Evolutionary conservation across 208 protist species (phyloP), one percentile per base, ranked within the genome.

Genomic region (Trypanosomatidae sp.): DNA sequence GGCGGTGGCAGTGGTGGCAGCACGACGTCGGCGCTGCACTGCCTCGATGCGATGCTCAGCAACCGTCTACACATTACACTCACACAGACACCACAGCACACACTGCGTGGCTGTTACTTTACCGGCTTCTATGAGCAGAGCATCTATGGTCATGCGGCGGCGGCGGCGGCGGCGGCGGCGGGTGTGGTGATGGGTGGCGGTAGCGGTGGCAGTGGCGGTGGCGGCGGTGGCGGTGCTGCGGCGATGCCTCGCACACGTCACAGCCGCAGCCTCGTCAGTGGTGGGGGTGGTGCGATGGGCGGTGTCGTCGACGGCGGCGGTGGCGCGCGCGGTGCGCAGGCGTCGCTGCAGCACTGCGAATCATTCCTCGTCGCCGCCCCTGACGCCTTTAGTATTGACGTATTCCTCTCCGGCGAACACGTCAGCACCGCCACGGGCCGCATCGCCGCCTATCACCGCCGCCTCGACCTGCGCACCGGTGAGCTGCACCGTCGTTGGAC

Each of bases 381-480:
- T 0, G 80, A 93, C 47, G 61, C 85, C 8, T 88, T 90, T 54
- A 78, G 77, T 49, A 59, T 93, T 22, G 71, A 89, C 39, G 74
- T 88, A 2, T 88, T 86, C 55, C 54, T 93, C 15, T 73, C 68
- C 20, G 76, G 80, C 30, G 72, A 89, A 48, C 77, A 88, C 48
- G 80, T 93, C 19, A 85, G 59, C 56, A 41, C 62, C 7, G 49
- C 62, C 11, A 78, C 64, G 1, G 80, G 80, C 0, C 60, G 50
- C 6, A 70, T 86, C 21, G 30, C 68, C 4, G 68, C 66, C 10
- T 71, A 86, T 44, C 70, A 46, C 0, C 66, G 85, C 6, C 48
- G 58, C 16, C 74, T 93, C 5, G 75, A 93, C 44, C 37, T 89
- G 13, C 68, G 63, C 25, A 84, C 77, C 0, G 85, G 80, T 26